phyloP scores from a whole-genome alignment of 1,284 basidiomycete species.

The Boletus albobrunnescens region DNA sequence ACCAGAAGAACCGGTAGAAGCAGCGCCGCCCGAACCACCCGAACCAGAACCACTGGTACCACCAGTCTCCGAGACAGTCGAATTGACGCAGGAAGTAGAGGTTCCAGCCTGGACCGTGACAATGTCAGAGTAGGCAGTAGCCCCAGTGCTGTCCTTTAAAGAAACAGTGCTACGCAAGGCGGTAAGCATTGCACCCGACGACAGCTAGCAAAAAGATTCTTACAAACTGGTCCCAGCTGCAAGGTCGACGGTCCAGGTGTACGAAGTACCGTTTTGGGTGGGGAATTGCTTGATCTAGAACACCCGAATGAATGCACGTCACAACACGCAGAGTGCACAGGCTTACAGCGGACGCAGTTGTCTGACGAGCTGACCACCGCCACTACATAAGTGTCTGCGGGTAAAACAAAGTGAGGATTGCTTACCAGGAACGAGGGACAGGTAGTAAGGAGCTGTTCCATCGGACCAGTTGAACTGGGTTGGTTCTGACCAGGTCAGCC shows the following conservation, averaged over 20 bases:
- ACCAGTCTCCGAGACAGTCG: constrained; percentile 7
- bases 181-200: constrained; percentile 1
- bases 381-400: background rate
- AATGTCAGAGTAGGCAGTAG: constrained; percentile 50
- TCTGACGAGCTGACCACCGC: constrained; percentile 48
- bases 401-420: fast-evolving
- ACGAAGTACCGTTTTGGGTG: constrained; percentile 39
- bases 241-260: constrained; percentile 66
- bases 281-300: constrained; percentile 54
- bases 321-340: background rate
- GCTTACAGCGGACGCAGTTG: constrained; percentile 50
- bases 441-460: constrained; percentile 59
- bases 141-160: constrained; percentile 60
- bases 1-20: too few relatives aligned
- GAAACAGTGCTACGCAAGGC: constrained; percentile 42
- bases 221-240: constrained; percentile 52
- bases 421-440: constrained; percentile 63
- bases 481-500: constrained; percentile 45
- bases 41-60: constrained; percentile 1
- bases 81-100: constrained; percentile 32
- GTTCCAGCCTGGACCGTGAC: constrained; percentile 48
- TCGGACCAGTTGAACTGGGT: constrained; percentile 52
- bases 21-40: too few relatives aligned
- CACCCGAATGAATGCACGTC: background rate
- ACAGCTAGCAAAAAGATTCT: background rate